Evolutionary conservation across 2,329 filamentous ascomycete species (phyloP), one percentile per base, ranked within the genome.

Genomic region (Thielaviopsis populi): DNA sequence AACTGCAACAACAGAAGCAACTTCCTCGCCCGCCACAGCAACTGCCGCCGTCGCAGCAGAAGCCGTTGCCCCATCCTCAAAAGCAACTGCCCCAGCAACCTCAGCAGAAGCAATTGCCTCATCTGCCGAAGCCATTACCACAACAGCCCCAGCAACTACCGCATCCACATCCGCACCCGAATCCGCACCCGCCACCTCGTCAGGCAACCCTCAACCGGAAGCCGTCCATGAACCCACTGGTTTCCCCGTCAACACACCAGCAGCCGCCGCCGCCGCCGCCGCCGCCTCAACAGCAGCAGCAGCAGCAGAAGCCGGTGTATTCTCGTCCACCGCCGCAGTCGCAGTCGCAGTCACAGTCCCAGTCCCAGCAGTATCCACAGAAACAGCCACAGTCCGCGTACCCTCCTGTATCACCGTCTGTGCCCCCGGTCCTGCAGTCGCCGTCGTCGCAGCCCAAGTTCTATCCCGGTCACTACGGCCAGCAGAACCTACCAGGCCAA

Each of bases 281-380:
- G 8, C 24, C 42, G 40, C 59, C n/a, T n/a, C 62, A 59, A 8
- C 60, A 62, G 46, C 60, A 62, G 33, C 58, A 60, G 15, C 40
- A 8, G 30, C 27, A 30, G 59, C 61, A 62, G 17, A 17, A 37
- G 46, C 48, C 61, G 3, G 61, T 30, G 7, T 63, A 63, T 37
- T 15, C 50, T 19, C 40, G 11, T 19, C 56, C 27, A 22, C 24
- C 33, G 56, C 27, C 59, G 24, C 59, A 42, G 22, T n/a, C 59
- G 59, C 59, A 48, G 8, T n/a, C 42, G 40, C 59, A 61, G 19
- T 15, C 40, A 3, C 59, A 61, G 24, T 42, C 30, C 4, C 63
- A 67, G 17, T 60, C 40, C 1, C 63, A 54, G 22, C 65, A 65
- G 17, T 53, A 61, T 11, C 46, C 40, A 22, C 63, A 65, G 42